Evolutionary conservation across 805 yeast genomes (phyloP), one percentile per base, ranked within the genome.

Genomic region (Soucietia sequanensis): DNA sequence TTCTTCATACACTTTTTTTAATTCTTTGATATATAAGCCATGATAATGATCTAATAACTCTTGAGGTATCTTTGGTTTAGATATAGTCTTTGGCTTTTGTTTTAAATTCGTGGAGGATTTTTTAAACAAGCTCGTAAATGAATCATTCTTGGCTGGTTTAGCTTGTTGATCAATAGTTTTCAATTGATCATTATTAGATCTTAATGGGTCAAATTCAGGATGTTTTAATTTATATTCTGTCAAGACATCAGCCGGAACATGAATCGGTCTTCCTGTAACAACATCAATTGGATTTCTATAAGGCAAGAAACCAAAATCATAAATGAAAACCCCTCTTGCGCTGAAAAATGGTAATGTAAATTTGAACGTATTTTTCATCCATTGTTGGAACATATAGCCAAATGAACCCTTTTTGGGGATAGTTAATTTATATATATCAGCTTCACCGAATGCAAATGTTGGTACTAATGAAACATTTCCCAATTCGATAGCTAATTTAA

Each of bases 331-430:
- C 0, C 98, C 97, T 29, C 98, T 70, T 1, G 96, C 96, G 54
- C 86, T 82, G 62, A 93, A 84, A 31, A 93, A 76, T 1, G 99
- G 99, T 4, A 93, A 51, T 0, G 99, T 90, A 60, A 91, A 91
- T 1, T 91, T 93, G 34, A 80, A 72, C 23, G 63, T 69, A 19
- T 66, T 66, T 50, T 93, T 91, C 52, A 91, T 55, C 79, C 87
- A 77, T 22, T 72, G 58, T 57, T 91, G 98, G 34, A 84, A 55
- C 36, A 66, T 63, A 48, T 78, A 72, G 73, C 72, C 55, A 56
- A 48, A 50, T 27, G 74, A 49, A 22, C 72, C 71, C 12, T 63
- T 62, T 45, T 51, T 50, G 7, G 74, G 70, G 35, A 58, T 37
- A 12, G 58, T 58, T 13, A 76, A 65, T 36, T 68, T 65, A 50